Conservation (phyloP, 2,329 filamentous ascomycete genomes). For the Ramichloridium luteum region DNA sequence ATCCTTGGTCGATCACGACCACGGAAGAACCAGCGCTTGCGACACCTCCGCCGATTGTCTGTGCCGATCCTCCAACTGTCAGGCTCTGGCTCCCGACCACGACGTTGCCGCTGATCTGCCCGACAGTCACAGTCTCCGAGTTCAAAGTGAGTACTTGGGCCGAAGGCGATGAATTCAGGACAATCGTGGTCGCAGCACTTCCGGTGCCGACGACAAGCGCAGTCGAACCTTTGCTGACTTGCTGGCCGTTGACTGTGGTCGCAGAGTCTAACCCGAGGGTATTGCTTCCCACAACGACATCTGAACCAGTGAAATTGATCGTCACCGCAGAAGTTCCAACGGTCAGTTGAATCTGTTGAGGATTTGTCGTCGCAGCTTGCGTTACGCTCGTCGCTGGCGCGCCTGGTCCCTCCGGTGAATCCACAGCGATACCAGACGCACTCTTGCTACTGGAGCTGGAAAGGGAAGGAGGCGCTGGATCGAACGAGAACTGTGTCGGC, state of each 20-base stretch:
- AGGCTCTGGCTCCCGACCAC: conserved; percentile 1
- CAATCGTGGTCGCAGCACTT: background rate
- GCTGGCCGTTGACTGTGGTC: background rate
- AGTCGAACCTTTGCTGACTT: background rate
- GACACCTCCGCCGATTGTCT: conserved; percentile 2
- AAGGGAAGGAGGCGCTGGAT: too few species aligned
- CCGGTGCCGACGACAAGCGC: conserved; percentile 2
- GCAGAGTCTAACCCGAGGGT: background rate
- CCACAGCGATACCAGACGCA: too few species aligned
- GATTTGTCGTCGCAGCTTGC: too few species aligned
- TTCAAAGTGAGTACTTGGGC: conserved; percentile 1
- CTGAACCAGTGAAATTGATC: background rate
- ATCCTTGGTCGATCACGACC: conserved; percentile 1
- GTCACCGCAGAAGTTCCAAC: too few species aligned
- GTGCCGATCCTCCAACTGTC: conserved; percentile 1
- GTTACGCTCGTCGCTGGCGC: too few species aligned
- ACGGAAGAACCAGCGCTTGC: conserved; percentile 2
- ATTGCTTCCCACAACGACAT: background rate
- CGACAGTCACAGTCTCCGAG: background rate
- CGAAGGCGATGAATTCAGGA: background rate
- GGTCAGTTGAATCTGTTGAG: too few species aligned
- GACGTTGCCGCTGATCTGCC: background rate
- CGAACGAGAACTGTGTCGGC: too few species aligned
- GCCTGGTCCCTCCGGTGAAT: too few species aligned
- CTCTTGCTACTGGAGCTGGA: too few species aligned